A percentile compares a stretch with the other conserved stretches of the same genome.
phyloP scores from a whole-genome alignment of 768 basidiomycete genomes.

The Pleurotus eryngii region DNA sequence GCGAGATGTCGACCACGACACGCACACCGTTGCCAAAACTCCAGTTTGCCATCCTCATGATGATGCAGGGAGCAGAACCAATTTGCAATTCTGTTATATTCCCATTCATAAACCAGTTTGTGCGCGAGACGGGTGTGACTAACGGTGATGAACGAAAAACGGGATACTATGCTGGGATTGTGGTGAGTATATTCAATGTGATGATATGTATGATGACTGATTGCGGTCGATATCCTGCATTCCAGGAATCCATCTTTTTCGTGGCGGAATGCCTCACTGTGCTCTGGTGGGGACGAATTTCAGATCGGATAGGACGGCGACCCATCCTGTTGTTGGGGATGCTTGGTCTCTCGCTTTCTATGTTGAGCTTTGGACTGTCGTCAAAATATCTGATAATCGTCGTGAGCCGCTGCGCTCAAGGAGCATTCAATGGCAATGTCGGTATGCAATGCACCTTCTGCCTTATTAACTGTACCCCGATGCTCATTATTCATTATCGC shows the following conservation, averaged over 20 bases:
- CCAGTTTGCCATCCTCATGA: conserved; percentile 9
- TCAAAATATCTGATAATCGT: conserved; percentile 18
- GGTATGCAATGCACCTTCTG: conserved; percentile 39
- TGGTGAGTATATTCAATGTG: conserved; percentile 13
- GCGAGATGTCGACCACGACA: background rate
- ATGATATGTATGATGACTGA: too few species aligned
- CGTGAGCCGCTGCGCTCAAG: background rate
- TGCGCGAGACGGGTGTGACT: conserved; percentile 24
- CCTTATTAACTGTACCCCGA: background rate
- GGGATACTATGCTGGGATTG: conserved; percentile 28
- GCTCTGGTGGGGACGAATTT: conserved; percentile 30
- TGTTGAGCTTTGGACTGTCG: conserved; percentile 32
- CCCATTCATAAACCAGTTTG: conserved; percentile 36
- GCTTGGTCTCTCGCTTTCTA: conserved; percentile 27
- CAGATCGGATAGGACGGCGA: conserved; percentile 31
- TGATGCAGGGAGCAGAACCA: conserved; percentile 39
- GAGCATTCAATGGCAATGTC: conserved; percentile 26
- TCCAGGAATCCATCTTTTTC: conserved; percentile 34
- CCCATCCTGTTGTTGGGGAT: conserved; percentile 31
- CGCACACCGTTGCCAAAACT: conserved; percentile 14
- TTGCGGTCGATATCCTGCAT: background rate
- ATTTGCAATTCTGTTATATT: conserved; percentile 48
- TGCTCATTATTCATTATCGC: too few species aligned
- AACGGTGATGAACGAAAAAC: conserved; percentile 23
- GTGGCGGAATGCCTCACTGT: conserved; percentile 29